Evolutionary conservation across 2,329 filamentous ascomycete genomes (phyloP).

Genomic region (Clarireedia hainanense): DNA sequence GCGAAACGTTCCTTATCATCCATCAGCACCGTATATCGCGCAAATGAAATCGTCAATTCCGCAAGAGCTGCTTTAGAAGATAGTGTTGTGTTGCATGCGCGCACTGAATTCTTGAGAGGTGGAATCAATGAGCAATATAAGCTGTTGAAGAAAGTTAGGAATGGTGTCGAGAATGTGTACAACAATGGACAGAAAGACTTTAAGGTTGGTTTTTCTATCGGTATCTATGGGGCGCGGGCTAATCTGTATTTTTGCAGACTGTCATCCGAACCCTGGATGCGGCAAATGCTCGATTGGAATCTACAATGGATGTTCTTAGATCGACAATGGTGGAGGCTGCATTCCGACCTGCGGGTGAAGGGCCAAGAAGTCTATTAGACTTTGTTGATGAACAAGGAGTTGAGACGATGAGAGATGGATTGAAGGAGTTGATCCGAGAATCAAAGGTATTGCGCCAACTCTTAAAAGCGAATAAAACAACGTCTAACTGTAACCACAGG

Average conservation of each 20-base stretch:
- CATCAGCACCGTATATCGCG: slow-evolving; percentile 73
- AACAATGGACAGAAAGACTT: slow-evolving; percentile 53
- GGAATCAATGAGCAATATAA: slow-evolving; percentile 51
- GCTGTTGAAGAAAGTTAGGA: slow-evolving; percentile 44
- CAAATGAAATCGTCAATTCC: slow-evolving; percentile 74
- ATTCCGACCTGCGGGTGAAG: slow-evolving; percentile 52
- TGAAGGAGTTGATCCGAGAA: slow-evolving; percentile 64
- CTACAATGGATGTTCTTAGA: slow-evolving; percentile 58
- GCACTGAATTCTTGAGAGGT: slow-evolving; percentile 58
- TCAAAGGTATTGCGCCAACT: slow-evolving; percentile 45
- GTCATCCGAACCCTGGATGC: slow-evolving; percentile 59
- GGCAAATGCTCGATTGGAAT: slow-evolving; percentile 55
- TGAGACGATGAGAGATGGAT: slow-evolving; percentile 52
- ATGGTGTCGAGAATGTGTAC: slow-evolving; percentile 46
- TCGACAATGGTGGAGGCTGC: slow-evolving; percentile 55
- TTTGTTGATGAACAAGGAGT: slow-evolving; percentile 71
- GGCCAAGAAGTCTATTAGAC: slow-evolving; percentile 58
- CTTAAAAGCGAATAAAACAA: too few species aligned
- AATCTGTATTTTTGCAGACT: slow-evolving; percentile 29
- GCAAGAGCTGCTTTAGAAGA: slow-evolving; percentile 73
- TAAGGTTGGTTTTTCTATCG: slow-evolving; percentile 22
- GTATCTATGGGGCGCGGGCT: slow-evolving; percentile 3
- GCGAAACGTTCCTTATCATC: slow-evolving; percentile 83
- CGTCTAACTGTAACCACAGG: slow-evolving; percentile 30
- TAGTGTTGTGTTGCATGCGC: slow-evolving; percentile 62